Conservation (phyloP, 192 early-diverging fungal genomes). For the Podila epicladia region DNA sequence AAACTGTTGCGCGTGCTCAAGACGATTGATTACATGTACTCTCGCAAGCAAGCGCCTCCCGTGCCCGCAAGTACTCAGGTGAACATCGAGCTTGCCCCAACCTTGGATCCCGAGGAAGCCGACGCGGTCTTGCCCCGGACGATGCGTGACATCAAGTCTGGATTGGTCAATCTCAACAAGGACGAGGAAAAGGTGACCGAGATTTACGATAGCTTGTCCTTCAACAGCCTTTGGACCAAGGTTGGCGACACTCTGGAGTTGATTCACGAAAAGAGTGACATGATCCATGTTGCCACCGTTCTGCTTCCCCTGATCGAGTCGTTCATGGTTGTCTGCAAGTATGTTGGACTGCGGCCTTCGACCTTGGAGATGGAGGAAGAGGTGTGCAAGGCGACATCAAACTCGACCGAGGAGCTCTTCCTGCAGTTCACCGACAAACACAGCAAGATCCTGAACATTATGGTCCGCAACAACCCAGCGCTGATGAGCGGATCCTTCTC, state of each 20-base stretch:
- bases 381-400: constrained; percentile 16
- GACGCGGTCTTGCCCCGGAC: constrained; percentile 47
- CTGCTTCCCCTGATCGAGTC: constrained; percentile 95
- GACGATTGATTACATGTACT: constrained; percentile 91
- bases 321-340: constrained; percentile 98
- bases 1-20: constrained; percentile 94
- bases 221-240: constrained; percentile 79
- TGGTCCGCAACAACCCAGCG: constrained; percentile 97
- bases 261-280: constrained; percentile 80
- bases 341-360: constrained; percentile 65
- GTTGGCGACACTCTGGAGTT: constrained; percentile 77
- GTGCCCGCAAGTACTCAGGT: constrained; percentile 54
- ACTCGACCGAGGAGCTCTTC: constrained; percentile 77
- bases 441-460: constrained; percentile 95
- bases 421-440: constrained; percentile 92
- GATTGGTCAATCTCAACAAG: constrained; percentile 35
- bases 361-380: constrained; percentile 50
- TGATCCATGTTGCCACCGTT: constrained; percentile 92
- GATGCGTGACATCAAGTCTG: constrained; percentile 51
- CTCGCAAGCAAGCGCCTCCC: constrained; percentile 52
- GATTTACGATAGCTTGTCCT: constrained; percentile 62
- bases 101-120: constrained; percentile 52
- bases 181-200: constrained; percentile 61
- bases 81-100: constrained; percentile 53
- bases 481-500: constrained; percentile 98